phyloP scores from a whole-genome alignment of 176 grass and related monocot genomes.

The Saccharum spontaneum region DNA sequence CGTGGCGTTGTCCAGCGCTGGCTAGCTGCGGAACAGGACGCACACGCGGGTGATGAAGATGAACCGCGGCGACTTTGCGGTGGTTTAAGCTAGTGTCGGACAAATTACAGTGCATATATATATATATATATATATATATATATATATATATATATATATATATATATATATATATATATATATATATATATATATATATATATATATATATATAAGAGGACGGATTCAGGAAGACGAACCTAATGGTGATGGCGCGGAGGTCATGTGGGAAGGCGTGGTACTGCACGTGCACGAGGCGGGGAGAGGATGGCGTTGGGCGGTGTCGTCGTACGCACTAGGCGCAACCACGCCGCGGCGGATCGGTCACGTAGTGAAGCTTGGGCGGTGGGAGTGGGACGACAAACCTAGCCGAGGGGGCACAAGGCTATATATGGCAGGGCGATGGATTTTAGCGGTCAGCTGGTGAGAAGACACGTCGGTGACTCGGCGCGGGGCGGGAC shows the following conservation, averaged over 20 bases:
- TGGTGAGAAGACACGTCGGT: background rate
- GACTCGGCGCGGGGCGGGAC: background rate
- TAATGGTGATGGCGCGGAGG: slow-evolving; percentile 31
- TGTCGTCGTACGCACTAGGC: background rate
- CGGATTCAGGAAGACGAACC: background rate
- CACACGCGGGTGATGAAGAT: background rate
- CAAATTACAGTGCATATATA: no score
- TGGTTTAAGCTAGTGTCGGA: background rate
- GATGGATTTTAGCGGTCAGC: background rate
- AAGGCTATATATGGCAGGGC: background rate
- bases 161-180: no score
- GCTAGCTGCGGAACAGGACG: background rate
- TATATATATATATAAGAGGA: no score
- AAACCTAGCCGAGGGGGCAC: background rate
- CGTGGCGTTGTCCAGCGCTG: background rate
- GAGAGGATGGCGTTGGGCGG: background rate
- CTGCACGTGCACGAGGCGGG: slow-evolving; percentile 19
- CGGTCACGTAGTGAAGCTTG: background rate
- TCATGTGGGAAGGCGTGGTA: slow-evolving; percentile 28
- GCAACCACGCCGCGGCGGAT: background rate
- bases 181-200: no score
- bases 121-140: no score
- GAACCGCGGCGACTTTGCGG: background rate
- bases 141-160: no score
- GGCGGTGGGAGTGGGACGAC: background rate